Evolutionary conservation across 148 eudicot genomes (phyloP).

Genomic region (Camellia japonica): DNA sequence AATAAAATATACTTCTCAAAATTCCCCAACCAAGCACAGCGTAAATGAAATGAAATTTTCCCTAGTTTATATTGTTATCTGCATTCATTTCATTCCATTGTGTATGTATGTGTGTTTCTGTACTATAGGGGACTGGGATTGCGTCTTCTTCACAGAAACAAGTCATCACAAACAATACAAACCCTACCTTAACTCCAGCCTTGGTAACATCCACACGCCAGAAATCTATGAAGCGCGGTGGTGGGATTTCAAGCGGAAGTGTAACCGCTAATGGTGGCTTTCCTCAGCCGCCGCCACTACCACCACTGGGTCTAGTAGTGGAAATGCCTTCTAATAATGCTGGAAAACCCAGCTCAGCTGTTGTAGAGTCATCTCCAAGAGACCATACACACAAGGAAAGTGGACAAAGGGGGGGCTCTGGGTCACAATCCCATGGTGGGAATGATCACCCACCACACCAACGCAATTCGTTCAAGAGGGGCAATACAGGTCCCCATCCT

Average conservation of each 20-base stretch:
- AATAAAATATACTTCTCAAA: no score
- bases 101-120: conserved; percentile 15
- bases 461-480: conserved; percentile 55
- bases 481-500: conserved; percentile 48
- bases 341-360: conserved; percentile 37
- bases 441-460: conserved; percentile 53
- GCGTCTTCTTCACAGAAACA: conserved; percentile 41
- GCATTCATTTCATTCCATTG: background rate
- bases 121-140: conserved; percentile 44
- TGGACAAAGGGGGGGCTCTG: conserved; percentile 41
- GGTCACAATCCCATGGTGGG: conserved; percentile 39
- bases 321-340: conserved; percentile 37
- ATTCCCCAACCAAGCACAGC: no score
- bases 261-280: conserved; percentile 57
- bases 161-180: conserved; percentile 26
- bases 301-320: conserved; percentile 24
- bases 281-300: conserved; percentile 32
- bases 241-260: conserved; percentile 45
- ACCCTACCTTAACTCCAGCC: conserved; percentile 33
- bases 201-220: conserved; percentile 52
- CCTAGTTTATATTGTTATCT: background rate
- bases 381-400: conserved; percentile 46
- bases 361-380: conserved; percentile 44
- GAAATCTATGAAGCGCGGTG: conserved; percentile 58
- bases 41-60: no score